Base-by-base conservation (phyloP, 148 eudicot species). In the Rhododendron ferrugineum region DNA sequence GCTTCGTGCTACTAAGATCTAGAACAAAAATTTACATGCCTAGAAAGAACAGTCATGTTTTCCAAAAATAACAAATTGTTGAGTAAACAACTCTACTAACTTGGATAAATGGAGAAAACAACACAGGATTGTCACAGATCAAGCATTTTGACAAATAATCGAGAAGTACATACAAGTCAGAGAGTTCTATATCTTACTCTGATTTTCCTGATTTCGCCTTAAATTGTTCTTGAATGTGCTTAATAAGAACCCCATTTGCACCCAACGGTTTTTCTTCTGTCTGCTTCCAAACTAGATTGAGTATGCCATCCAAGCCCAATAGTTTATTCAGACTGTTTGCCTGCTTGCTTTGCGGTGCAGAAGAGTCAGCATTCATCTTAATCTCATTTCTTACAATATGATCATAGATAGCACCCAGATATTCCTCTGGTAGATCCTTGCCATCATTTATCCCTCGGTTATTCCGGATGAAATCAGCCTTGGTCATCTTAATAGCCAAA, bases 361-460 rank as follows among this genome's bases (percentile, higher is more conserved):
- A 92, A 86, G 85, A 83, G 78, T 94, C 98, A 26, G 98, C 95
- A 86, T 92, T 97, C 98, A 97, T 95, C 91, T 97, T 95, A 81
- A 97, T 97, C 91, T 97, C 99, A 88, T 97, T 92, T 89, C 91
- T 95, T 86, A 94, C 98, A 85, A 95, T 93, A 75, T 97, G 96
- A 87, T 97, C 99, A 90, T 97, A 97, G 66, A 97, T 89, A 70
- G 91, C 84, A 50, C 99, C 98, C 68, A 97, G 89, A 89, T 91
- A 95, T 64, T 95, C 99, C 89, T 97, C 98, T 81, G 98, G 92
- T 87, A 97, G 88, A 90, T 97, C 99, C 87, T 95, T 95, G 82
- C 99, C 99, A 88, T 94, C 98, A 85, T 97, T 93, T 68, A 97
- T 97, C 85, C 99, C 99, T 81, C 98, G 98, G 85, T 97, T 97